Percentiles rank a stretch among this genome's conserved stretches.
These are phyloP conservation scores for Yamadazyma scolyti DNA, from an alignment of 805 yeast genomes.

Conservation along the genomic window DNA sequence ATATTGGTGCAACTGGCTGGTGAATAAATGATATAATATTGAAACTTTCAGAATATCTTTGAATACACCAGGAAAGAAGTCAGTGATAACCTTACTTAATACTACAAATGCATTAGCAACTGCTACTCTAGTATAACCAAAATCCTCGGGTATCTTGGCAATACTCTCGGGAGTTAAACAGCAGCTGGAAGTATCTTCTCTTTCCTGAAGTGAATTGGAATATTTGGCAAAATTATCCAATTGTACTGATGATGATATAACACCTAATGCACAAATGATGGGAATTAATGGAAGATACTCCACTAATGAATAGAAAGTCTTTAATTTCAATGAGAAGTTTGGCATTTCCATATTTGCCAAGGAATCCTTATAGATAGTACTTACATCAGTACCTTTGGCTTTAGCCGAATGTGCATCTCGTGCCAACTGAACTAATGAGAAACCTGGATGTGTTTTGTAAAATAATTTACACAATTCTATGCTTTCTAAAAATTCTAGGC, in stretches of 20 bases:
- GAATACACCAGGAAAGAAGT: constrained; percentile 17
- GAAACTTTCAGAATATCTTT: constrained; percentile 5
- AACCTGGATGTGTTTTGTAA: constrained; percentile 12
- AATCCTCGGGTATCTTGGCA: constrained; percentile 6
- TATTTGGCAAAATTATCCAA: constrained; percentile 29
- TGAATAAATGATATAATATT: constrained; percentile 6
- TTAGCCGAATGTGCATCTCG: constrained; percentile 7
- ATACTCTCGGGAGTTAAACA: constrained; percentile 14
- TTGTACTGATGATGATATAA: constrained; percentile 26
- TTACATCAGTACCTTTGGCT: constrained; percentile 1
- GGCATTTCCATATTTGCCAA: constrained; percentile 12
- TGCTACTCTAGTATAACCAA: constrained; percentile 17
- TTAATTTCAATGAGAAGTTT: constrained; percentile 15
- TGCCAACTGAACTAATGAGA: constrained; percentile 15
- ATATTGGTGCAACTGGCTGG: constrained; percentile 25
- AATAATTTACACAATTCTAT: constrained; percentile 23
- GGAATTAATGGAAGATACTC: constrained; percentile 22
- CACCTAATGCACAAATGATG: constrained; percentile 30
- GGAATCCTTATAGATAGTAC: constrained; percentile 11
- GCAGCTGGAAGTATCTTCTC: constrained; percentile 16
- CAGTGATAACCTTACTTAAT: constrained; percentile 18
- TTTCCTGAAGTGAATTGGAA: constrained; percentile 24
- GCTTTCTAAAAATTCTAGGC: constrained; percentile 24
- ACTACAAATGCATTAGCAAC: constrained; percentile 20
- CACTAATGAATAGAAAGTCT: constrained; percentile 18